A percentile compares a stretch with the other conserved stretches of the same genome.
Evolutionary conservation across 2,329 filamentous ascomycete genomes (phyloP).

Genomic region (Pseudocercospora macadamiae): DNA sequence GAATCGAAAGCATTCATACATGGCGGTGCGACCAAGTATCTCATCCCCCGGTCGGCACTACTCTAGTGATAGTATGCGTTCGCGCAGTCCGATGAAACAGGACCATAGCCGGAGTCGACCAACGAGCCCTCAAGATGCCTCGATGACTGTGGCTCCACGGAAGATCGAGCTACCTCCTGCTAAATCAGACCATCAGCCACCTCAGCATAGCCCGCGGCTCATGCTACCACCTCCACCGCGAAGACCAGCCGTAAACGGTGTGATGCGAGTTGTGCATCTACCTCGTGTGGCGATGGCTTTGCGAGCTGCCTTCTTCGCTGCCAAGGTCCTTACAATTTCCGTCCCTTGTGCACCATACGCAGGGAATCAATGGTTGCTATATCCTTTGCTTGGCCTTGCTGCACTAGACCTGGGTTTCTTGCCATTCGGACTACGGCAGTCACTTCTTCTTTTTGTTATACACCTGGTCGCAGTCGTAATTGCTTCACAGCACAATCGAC

Average conservation of each 20-base stretch:
- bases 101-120: slow-evolving; percentile 17
- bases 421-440: slow-evolving; percentile 40
- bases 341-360: slow-evolving; percentile 73
- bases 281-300: slow-evolving; percentile 39
- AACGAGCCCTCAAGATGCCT: slow-evolving; percentile 13
- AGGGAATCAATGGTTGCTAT: slow-evolving; percentile 64
- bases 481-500: slow-evolving; percentile 29
- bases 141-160: slow-evolving; percentile 10
- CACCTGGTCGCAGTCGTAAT: slow-evolving; percentile 52
- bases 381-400: slow-evolving; percentile 70
- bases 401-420: slow-evolving; percentile 60
- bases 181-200: slow-evolving; percentile 8
- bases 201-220: slow-evolving; percentile 36
- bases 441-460: slow-evolving; percentile 47
- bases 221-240: slow-evolving; percentile 41
- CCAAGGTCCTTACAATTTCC: slow-evolving; percentile 68
- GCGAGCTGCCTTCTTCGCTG: slow-evolving; percentile 65
- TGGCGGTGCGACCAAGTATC: slow-evolving; percentile 26
- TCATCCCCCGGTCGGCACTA: slow-evolving; percentile 21
- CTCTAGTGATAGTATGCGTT: slow-evolving; percentile 22
- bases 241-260: slow-evolving; percentile 33
- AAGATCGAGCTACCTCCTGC: slow-evolving; percentile 9
- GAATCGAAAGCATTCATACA: slow-evolving; percentile 28
- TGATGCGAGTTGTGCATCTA: slow-evolving; percentile 40
- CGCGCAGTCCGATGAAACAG: slow-evolving; percentile 25